Evolutionary conservation across 768 basidiomycete genomes (phyloP).

Genomic region (Cubamyces lactineus): DNA sequence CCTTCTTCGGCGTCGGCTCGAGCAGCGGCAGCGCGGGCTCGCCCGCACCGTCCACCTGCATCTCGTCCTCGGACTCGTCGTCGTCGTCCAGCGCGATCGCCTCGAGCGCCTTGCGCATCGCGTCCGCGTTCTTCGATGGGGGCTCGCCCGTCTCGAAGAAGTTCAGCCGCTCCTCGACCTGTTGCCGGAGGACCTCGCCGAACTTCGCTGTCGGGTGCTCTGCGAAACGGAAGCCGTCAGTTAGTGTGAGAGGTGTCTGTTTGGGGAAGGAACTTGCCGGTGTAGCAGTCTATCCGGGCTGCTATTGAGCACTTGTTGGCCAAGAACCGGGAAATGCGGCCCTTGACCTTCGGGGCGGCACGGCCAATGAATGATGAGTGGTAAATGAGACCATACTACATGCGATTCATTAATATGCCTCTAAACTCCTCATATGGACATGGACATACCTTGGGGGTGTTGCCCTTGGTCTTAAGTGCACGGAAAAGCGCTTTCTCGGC

Average conservation of each 20-base stretch:
- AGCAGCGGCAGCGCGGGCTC: constrained; percentile 53
- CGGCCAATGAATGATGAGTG: constrained; percentile 97
- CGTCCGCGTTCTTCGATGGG: constrained; percentile 89
- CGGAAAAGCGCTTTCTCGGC: constrained; percentile 98
- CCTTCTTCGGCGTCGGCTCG: constrained; percentile 58
- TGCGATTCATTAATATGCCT: neutral
- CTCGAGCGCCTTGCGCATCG: constrained; percentile 88
- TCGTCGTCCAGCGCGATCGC: constrained; percentile 71
- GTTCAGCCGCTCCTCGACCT: constrained; percentile 92
- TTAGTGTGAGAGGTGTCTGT: neutral
- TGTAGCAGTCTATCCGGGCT: constrained; percentile 93
- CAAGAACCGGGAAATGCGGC: constrained; percentile 96
- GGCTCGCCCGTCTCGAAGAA: constrained; percentile 94
- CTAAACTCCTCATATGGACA: neutral
- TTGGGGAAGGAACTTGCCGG: constrained; percentile 51
- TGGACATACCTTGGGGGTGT: constrained; percentile 84
- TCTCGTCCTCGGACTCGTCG: constrained; percentile 57
- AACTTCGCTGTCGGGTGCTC: constrained; percentile 89
- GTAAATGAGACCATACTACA: constrained; percentile 94
- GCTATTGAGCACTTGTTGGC: constrained; percentile 99
- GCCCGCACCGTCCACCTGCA: constrained; percentile 48
- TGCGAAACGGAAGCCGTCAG: constrained; percentile 31
- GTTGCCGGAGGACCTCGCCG: constrained; percentile 89
- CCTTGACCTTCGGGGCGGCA: constrained; percentile 93
- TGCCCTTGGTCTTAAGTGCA: constrained; percentile 97